Evolutionary conservation across 2,329 filamentous ascomycete species (phyloP), one percentile per base, ranked within the genome.

Genomic region (Fusarium agapanthi): DNA sequence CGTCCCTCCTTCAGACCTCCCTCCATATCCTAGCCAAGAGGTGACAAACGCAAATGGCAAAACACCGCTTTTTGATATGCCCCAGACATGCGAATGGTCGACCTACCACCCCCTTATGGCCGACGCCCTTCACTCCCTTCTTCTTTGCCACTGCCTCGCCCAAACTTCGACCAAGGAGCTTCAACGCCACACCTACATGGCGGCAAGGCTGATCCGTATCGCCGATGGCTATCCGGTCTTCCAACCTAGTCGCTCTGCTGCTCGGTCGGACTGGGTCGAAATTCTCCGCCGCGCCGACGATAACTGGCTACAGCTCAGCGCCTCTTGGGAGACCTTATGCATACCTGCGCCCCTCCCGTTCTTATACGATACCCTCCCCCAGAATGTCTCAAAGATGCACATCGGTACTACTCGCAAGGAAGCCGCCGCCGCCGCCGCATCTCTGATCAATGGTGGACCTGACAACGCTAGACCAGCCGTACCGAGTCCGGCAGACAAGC

Each of bases 151-250:
- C 80, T 88, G 89, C n/a, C 88, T 97, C 15, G 83, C 93, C 13
- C 93, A 95, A 80, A 97, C 94, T 1, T 92, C 93, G 0, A 81
- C 89, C 16, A 94, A 92, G 75, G 93, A 96, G 79, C 88, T 95
- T 38, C 88, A 91, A 55, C 92, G 93, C 40, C 93, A 96, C 79
- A 93, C 93, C 1, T 88, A 94, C 83, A 96, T 95, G 88, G 93
- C 92, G 9, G 92, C 93, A 22, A 90, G 93, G 10, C 86, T 96
- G 5, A 87, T 89, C 9, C 88, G 93, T 26, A 86, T 96, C 30
- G 90, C 89, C 54, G 92, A 96, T 76, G 93, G 93, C 8, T 95
- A 94, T 75, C 94, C 94, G 0, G 88, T 95, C 54, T 95, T 97
- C 78, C 90, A 95, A 71, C 87, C 90, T 1, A 90, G 91, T 30